These are phyloP conservation scores for Nemania diffusa DNA, from an alignment of 2,329 filamentous ascomycete species.

Conservation along the genomic window DNA sequence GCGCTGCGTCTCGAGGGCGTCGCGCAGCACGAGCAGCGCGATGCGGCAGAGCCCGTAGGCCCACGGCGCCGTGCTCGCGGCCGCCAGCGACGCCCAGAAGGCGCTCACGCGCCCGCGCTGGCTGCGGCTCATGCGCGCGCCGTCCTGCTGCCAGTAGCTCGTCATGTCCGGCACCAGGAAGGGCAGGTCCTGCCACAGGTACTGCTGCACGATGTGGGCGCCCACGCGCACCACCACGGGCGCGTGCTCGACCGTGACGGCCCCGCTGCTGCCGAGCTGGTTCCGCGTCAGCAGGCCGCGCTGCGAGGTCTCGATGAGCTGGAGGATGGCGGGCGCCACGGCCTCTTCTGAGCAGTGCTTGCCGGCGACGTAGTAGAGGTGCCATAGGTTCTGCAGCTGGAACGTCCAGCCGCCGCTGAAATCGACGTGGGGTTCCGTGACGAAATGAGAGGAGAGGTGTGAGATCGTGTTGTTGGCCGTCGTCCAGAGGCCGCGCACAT, in stretches of 20 bases:
- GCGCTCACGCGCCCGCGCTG: slow-evolving; percentile 36
- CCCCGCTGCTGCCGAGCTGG: slow-evolving; percentile 25
- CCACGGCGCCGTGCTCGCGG: slow-evolving; percentile 37
- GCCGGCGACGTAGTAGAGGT: slow-evolving; percentile 39
- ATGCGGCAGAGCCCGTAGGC: slow-evolving; percentile 38
- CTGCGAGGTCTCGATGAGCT: slow-evolving; percentile 38
- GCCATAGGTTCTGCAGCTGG: slow-evolving; percentile 41
- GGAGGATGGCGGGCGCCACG: slow-evolving; percentile 36
- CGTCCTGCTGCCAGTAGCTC: slow-evolving; percentile 38
- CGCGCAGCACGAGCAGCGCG: slow-evolving; percentile 38
- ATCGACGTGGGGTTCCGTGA: slow-evolving; percentile 40
- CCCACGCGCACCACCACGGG: slow-evolving; percentile 33
- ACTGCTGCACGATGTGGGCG: slow-evolving; percentile 32
- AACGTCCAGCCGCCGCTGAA: slow-evolving; percentile 38
- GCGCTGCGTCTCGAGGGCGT: slow-evolving; percentile 37
- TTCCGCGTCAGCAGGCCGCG: slow-evolving; percentile 36
- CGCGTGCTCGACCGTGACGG: slow-evolving; percentile 32
- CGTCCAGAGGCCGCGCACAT: slow-evolving; percentile 36
- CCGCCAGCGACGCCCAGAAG: slow-evolving; percentile 37
- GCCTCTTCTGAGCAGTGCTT: slow-evolving; percentile 33
- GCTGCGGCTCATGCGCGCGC: slow-evolving; percentile 39
- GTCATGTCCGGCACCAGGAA: slow-evolving; percentile 39
- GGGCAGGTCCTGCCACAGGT: slow-evolving; percentile 39
- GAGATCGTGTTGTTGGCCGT: slow-evolving; percentile 38
- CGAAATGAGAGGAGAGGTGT: slow-evolving; percentile 39